These are phyloP conservation scores for Thymus quinquecostatus DNA, from an alignment of 257 asterid genomes.

Conservation along the genomic window DNA sequence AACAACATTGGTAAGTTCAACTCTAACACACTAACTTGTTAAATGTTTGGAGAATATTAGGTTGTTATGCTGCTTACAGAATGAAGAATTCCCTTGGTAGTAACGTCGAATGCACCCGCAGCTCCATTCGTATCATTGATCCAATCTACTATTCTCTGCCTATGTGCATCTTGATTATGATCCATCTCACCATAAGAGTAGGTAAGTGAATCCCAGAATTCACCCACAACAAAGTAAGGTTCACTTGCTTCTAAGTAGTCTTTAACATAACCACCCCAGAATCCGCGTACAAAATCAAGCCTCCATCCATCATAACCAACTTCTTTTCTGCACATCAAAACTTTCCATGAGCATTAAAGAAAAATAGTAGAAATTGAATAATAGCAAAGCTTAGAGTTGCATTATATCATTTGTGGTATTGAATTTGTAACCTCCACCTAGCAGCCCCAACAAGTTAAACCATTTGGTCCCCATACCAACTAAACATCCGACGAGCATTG, in stretches of 20 bases:
- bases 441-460: constrained; percentile 17
- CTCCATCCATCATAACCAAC: constrained; percentile 99
- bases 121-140: constrained; percentile 88
- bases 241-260: constrained; percentile 83
- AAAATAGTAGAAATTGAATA: not conserved
- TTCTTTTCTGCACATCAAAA: constrained; percentile 61
- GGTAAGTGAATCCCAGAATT: constrained; percentile 96
- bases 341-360: not conserved
- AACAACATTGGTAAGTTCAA: constrained; percentile 5
- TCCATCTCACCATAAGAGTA: constrained; percentile 93
- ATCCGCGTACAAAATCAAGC: constrained; percentile 91
- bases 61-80: constrained; percentile 54
- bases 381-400: not conserved
- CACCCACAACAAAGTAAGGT: constrained; percentile 96
- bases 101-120: constrained; percentile 97
- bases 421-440: constrained; percentile 4
- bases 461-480: constrained; percentile 11
- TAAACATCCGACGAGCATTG: not conserved
- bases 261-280: constrained; percentile 99
- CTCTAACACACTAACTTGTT: not conserved
- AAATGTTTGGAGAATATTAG: not conserved
- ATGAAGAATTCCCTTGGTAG: constrained; percentile 97
- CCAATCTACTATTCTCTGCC: constrained; percentile 96
- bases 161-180: constrained; percentile 91
- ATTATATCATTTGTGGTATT: not conserved